phyloP scores from a whole-genome alignment of 2,329 filamentous ascomycete species.

The Zymoseptoria brevis region DNA sequence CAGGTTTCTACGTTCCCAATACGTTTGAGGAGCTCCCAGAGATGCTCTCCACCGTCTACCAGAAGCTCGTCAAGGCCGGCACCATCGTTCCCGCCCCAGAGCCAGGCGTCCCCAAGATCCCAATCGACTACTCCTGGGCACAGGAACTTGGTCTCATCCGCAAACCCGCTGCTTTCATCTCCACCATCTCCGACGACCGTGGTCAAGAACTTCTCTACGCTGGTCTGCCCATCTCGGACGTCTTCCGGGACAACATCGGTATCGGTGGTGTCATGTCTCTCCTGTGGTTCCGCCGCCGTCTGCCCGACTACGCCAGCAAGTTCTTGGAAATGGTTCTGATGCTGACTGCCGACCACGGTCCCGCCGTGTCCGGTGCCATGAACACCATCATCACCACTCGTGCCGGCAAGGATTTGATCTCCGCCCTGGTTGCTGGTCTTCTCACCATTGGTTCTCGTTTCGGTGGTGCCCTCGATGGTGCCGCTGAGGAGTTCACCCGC shows the following conservation, averaged over 20 bases:
- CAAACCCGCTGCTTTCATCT: conserved; percentile 99
- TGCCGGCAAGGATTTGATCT: conserved; percentile 98
- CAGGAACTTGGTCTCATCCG: conserved; percentile 98
- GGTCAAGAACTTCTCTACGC: conserved; percentile 98
- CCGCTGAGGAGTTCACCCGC: conserved; percentile 96
- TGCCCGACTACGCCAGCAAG: conserved; percentile 92
- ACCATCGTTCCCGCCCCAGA: conserved; percentile 79
- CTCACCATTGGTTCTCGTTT: conserved; percentile 97
- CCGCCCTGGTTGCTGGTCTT: conserved; percentile 88
- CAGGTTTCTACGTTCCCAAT: conserved; percentile 86
- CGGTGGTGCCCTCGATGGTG: conserved; percentile 95
- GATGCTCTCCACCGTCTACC: conserved; percentile 71
- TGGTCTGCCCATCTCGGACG: conserved; percentile 99
- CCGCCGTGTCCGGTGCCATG: conserved; percentile 98
- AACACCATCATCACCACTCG: conserved; percentile 99
- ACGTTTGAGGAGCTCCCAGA: conserved; percentile 93
- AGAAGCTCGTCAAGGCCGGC: conserved; percentile 76
- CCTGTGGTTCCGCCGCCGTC: conserved; percentile 97
- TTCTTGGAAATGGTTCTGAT: conserved; percentile 99
- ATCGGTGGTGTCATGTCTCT: conserved; percentile 99
- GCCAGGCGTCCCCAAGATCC: conserved; percentile 95
- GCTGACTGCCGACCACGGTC: conserved; percentile 98
- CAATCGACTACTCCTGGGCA: conserved; percentile 98
- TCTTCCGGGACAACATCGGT: conserved; percentile 97
- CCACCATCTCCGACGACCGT: conserved; percentile 99